These are phyloP conservation scores for Aspergillus fumigatus DNA, from an alignment of 2,329 filamentous ascomycete genomes.

Conservation along the genomic window DNA sequence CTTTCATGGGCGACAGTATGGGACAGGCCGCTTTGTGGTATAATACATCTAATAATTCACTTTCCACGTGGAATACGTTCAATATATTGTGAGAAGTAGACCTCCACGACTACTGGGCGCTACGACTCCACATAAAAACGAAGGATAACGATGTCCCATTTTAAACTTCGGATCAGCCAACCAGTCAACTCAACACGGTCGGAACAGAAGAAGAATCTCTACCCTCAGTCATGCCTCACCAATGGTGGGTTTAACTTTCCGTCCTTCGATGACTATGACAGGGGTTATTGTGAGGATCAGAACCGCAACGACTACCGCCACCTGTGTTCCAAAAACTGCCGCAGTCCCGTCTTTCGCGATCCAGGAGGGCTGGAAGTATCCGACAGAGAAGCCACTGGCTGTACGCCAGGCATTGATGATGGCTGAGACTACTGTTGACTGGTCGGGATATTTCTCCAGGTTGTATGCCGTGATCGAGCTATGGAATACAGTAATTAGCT, in stretches of 20 bases:
- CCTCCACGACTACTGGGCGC: neutral
- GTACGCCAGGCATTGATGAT: constrained; percentile 40
- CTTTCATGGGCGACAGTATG: neutral
- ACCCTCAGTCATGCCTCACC: neutral
- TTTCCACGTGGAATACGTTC: neutral
- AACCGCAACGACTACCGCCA: constrained; percentile 24
- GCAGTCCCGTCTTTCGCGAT: constrained; percentile 28
- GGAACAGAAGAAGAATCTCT: neutral
- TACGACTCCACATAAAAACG: no score
- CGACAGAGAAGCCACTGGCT: constrained; percentile 35
- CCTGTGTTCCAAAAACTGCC: constrained; percentile 33
- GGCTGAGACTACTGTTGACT: constrained; percentile 31
- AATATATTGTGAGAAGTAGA: neutral
- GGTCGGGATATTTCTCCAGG: constrained; percentile 33
- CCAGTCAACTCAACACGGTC: neutral
- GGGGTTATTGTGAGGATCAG: constrained; percentile 25
- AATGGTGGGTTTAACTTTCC: neutral
- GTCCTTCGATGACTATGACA: constrained; percentile 15
- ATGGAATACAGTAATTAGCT: neutral
- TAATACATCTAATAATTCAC: neutral
- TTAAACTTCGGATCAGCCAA: neutral
- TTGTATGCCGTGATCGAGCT: constrained; percentile 34
- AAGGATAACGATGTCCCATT: neutral
- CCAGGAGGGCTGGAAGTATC: constrained; percentile 36
- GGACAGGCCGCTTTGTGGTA: neutral